A percentile compares a stretch with the other conserved stretches of the same genome.
phyloP scores from a whole-genome alignment of 164 flowering plant species.

The Dillenia suffruticosa region DNA sequence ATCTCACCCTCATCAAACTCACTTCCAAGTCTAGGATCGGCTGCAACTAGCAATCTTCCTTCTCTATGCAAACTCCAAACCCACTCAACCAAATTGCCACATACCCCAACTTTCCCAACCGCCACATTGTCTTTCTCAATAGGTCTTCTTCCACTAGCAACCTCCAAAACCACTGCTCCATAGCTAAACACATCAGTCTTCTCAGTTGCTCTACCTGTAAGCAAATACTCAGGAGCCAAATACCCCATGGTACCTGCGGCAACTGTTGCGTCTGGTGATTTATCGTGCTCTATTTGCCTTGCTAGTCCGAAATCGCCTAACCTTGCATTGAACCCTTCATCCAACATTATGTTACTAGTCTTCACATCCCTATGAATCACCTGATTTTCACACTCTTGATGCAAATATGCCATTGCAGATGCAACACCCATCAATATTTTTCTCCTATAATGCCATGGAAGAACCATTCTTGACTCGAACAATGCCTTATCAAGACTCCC shows the following conservation, averaged over 20 bases:
- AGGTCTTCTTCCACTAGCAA: conserved; percentile 78
- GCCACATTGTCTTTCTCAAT: conserved; percentile 49
- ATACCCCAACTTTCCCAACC: conserved; percentile 17
- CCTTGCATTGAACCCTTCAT: conserved; percentile 71
- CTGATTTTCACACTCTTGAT: conserved; percentile 86
- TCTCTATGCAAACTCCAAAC: conserved; percentile 78
- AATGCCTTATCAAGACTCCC: conserved; percentile 89
- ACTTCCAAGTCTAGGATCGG: conserved; percentile 46
- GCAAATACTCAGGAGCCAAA: conserved; percentile 82
- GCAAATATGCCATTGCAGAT: conserved; percentile 81
- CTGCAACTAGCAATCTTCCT: conserved; percentile 51
- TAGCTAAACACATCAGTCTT: conserved; percentile 90
- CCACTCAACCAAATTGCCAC: conserved; percentile 81
- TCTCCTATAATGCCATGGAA: conserved; percentile 60
- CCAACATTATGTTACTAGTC: conserved; percentile 87
- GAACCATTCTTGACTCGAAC: conserved; percentile 50
- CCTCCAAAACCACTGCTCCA: conserved; percentile 87
- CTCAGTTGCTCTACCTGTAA: conserved; percentile 79
- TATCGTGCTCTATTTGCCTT: conserved; percentile 67
- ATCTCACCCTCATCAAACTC: conserved; percentile 65
- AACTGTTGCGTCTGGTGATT: conserved; percentile 77
- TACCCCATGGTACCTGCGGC: conserved; percentile 99
- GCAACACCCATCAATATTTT: conserved; percentile 79
- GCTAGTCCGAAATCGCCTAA: conserved; percentile 93
- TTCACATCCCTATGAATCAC: conserved; percentile 89